Evolutionary conservation across 257 asterid species (phyloP), one percentile per base, ranked within the genome.

Genomic region (Handroanthus guayacan): DNA sequence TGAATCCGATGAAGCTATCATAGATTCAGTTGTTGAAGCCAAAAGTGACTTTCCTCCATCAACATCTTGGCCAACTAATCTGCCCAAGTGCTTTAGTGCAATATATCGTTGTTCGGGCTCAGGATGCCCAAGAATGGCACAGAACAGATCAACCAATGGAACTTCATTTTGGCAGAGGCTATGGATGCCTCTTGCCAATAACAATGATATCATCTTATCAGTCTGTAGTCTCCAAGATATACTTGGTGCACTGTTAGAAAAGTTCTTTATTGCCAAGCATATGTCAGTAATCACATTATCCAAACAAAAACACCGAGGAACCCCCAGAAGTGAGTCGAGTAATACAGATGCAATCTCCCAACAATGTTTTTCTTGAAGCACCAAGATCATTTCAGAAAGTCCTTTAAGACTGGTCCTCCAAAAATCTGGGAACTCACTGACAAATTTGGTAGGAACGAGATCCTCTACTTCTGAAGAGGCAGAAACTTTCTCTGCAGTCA

Each of bases 21-120:
- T 63, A 82, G 78, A 63, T 45, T 72, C 81, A 38, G 80, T 60
- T 18, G 84, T 61, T 43, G 84, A 87, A 67, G 88, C 76, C 64
- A 86, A 72, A 62, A 77, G 62, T 68, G 56, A 79, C 50, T 67
- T 71, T 82, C 87, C 91, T 75, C 87, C 88, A 67, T 84, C 74
- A 25, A 79, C 82, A 75, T 84, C 91, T 79, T 82, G 91, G 70
- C 92, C 93, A 63, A 90, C 88, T 76, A 92, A 89, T 69, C 84
- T 84, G 48, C 90, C 89, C 87, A 95, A 84, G 85, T 92, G 95
- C 82, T 92, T 95, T 31, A 95, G 76, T 41, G 96, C 97, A 67
- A 95, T 85, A 79, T 89, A 95, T 14, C 98, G 88, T 69, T 92
- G 99, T 71, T 95, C 99, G 61, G 99, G 98, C 84, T 95, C 99